Conservation (phyloP, 2,329 filamentous ascomycete genomes). For the Dactylellina leptospora region DNA sequence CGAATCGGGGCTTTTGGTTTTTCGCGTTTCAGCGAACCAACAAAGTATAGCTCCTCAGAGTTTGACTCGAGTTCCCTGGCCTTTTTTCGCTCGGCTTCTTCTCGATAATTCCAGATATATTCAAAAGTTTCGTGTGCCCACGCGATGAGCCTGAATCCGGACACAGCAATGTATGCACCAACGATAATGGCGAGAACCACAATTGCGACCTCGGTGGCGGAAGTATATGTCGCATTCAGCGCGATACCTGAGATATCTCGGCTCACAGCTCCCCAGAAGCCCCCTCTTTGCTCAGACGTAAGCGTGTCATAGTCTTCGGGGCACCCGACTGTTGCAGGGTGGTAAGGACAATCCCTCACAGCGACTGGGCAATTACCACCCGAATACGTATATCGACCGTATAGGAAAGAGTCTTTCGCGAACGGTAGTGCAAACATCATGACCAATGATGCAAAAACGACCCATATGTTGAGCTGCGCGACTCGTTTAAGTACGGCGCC, state of each 20-base stretch:
- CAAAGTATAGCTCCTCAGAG: conserved; percentile 42
- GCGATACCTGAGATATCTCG: conserved; percentile 16
- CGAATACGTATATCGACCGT: conserved; percentile 12
- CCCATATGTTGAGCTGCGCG: conserved; percentile 30
- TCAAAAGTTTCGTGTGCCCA: conserved; percentile 17
- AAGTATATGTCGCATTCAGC: conserved; percentile 13
- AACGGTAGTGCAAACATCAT: conserved; percentile 45
- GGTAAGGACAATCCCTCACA: conserved; percentile 16
- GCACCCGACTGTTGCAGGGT: conserved; percentile 27
- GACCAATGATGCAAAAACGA: conserved; percentile 19
- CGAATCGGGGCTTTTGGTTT: conserved; percentile 41
- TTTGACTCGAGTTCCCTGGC: conserved; percentile 29
- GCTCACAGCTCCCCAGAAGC: conserved; percentile 18
- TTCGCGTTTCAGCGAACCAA: conserved; percentile 31
- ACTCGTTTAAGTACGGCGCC: conserved; percentile 27
- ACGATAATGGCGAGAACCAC: conserved; percentile 27
- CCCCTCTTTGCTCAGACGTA: conserved; percentile 6
- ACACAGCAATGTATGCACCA: conserved; percentile 35
- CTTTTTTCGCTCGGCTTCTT: conserved; percentile 42
- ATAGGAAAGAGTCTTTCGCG: conserved; percentile 7
- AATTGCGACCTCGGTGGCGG: conserved; percentile 23
- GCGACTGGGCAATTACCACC: conserved; percentile 33
- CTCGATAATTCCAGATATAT: conserved; percentile 32
- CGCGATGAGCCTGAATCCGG: conserved; percentile 31
- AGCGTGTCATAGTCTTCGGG: neutral